These are phyloP conservation scores for Podila horticola DNA, from an alignment of 192 early-diverging fungal genomes.

Conservation along the genomic window DNA sequence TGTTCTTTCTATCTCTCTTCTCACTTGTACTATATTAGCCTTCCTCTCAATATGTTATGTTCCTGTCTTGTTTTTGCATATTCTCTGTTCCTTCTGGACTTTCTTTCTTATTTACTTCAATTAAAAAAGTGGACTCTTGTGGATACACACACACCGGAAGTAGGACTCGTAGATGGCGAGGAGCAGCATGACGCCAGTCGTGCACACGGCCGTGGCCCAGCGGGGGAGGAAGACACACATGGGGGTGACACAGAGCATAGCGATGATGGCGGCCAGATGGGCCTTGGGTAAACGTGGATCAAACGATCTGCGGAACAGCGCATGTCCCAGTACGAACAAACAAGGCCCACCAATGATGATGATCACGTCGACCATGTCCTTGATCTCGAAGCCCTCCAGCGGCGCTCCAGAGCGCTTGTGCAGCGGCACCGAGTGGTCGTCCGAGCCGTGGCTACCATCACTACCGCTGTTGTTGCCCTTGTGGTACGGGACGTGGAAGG, in stretches of 20 bases:
- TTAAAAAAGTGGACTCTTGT: too few species aligned
- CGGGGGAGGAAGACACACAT: slow-evolving; percentile 21
- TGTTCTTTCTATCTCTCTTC: too few species aligned
- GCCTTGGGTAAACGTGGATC: slow-evolving; percentile 5
- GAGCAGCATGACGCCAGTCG: slow-evolving; percentile 12
- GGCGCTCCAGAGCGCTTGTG: too few species aligned
- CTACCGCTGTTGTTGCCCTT: slow-evolving; percentile 4
- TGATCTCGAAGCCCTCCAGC: too few species aligned
- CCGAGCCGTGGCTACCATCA: too few species aligned
- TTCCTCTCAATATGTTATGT: too few species aligned
- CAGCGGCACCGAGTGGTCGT: too few species aligned
- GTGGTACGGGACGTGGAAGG: slow-evolving; percentile 18
- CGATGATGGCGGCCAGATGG: slow-evolving; percentile 18
- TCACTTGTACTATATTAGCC: too few species aligned
- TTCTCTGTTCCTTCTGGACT: too few species aligned
- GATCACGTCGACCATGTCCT: slow-evolving; percentile 13
- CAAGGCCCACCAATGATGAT: slow-evolving; percentile 41
- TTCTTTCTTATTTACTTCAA: too few species aligned
- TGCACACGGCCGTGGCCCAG: slow-evolving; percentile 31
- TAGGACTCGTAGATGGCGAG: slow-evolving; percentile 26
- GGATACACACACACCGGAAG: slow-evolving; percentile 8
- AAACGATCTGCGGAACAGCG: slow-evolving; percentile 30
- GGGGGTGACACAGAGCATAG: slow-evolving; percentile 25
- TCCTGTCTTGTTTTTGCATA: too few species aligned
- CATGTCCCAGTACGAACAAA: slow-evolving; percentile 38